A percentile compares a stretch with the other conserved stretches of the same genome.
These are phyloP conservation scores for Lentinula aciculospora DNA, from an alignment of 768 basidiomycete species.

Conservation along the genomic window DNA sequence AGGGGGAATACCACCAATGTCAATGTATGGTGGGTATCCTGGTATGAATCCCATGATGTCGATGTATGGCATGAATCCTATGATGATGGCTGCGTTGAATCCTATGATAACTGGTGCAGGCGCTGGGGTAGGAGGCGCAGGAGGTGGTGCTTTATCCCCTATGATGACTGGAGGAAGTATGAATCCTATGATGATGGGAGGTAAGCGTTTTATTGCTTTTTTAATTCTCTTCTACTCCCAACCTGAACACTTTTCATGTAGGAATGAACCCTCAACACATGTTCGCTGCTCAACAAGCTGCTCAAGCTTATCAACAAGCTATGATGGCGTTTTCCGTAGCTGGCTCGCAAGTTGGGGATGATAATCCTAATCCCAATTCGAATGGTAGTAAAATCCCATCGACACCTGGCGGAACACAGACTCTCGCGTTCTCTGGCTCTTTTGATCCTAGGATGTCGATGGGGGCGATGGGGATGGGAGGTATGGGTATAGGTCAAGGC, in stretches of 20 bases:
- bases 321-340: slow-evolving; percentile 77
- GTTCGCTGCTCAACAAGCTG: slow-evolving; percentile 77
- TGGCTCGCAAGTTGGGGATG: slow-evolving; percentile 69
- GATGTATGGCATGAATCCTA: slow-evolving; percentile 31
- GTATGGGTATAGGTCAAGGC: neutral
- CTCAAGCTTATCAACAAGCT: slow-evolving; percentile 85
- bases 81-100: slow-evolving; percentile 23
- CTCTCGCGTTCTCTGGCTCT: slow-evolving; percentile 54
- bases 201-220: neutral
- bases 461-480: slow-evolving; percentile 47
- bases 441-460: slow-evolving; percentile 81
- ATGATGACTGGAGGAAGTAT: neutral
- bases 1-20: slow-evolving; percentile 25
- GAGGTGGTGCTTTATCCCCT: neutral
- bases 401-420: too few species aligned
- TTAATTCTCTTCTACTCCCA: too few species aligned
- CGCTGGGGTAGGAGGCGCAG: slow-evolving; percentile 26
- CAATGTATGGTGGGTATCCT: slow-evolving; percentile 11
- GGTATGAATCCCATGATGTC: slow-evolving; percentile 4
- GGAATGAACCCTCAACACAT: slow-evolving; percentile 70
- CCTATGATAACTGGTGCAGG: slow-evolving; percentile 45
- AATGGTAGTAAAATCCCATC: slow-evolving; percentile 15
- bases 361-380: slow-evolving; percentile 17
- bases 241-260: slow-evolving; percentile 2
- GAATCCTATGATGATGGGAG: slow-evolving; percentile 5